Base-by-base conservation (phyloP, 495 filamentous ascomycete genomes). In the Haplographium delicatum region DNA sequence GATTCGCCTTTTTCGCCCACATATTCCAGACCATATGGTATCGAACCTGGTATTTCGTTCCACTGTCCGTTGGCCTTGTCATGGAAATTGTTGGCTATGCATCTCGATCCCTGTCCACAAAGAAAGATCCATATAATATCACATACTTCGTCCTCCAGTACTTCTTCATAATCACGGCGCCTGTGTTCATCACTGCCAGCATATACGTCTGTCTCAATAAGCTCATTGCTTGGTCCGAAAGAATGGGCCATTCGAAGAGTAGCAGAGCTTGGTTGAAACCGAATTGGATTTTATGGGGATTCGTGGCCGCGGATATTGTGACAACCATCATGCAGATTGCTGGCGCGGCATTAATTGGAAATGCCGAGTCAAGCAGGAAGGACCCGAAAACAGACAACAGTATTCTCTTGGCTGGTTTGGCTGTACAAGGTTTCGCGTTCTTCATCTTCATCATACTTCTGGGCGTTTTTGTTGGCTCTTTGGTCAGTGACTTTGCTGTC, bases 101-200 rank as follows among this genome's bases (percentile, higher is more conserved):
- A 22, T 65, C 63, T 5, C 62, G 72, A 37, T 61, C 43, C 11
- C 56, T 72, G 22, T 68, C 67, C 25, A 62, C 72, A 25, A 57
- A 68, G 35, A 53, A 63, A 20, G 63, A 73, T 54, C 72, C 74
- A 0, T 78, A 79, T 62, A 60, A 65, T 51, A 61, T 79, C 18
- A 67, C 68, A 43, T 76, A 70, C 62, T 79, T 79, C 47, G 68
- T 79, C 24, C 40, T 75, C n/a, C 74, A 79, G 51, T 79, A 79
- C 62, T 80, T 79, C 65, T 75, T 76, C 65, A 76, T 80, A 51
- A 75, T 80, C 45, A 70, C 72, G 6, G 75, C 76, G 5, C 76
- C 76, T 8, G 76, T 80, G 18, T 75, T 79, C 56, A 65, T 79
- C 58, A 61, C 69, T n/a, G 76, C 75, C 0, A 69, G 64, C 6